phyloP scores from a whole-genome alignment of 176 grass and related monocot species.

The Oryza meridionalis region DNA sequence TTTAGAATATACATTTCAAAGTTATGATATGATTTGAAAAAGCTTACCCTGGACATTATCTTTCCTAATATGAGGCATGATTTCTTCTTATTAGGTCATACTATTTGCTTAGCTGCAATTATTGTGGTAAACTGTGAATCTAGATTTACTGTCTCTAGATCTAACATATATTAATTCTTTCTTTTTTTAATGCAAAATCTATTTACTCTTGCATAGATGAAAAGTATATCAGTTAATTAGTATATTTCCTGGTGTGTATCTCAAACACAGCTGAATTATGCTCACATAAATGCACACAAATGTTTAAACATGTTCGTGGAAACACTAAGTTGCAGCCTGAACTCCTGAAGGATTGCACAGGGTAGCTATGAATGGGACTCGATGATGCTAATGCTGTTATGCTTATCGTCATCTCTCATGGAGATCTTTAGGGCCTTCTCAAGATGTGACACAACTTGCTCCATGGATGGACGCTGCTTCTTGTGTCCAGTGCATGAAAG shows the following conservation, averaged over 20 bases:
- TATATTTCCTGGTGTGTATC: constrained; percentile 7
- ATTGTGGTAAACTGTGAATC: not conserved
- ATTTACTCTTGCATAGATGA: not conserved
- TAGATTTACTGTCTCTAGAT: not conserved
- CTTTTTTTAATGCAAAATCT: not conserved
- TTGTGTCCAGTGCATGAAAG: constrained; percentile 68
- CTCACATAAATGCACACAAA: constrained; percentile 27
- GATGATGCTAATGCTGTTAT: constrained; percentile 30
- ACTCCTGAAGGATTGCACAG: constrained; percentile 3
- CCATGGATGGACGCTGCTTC: constrained; percentile 62
- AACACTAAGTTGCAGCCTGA: constrained; percentile 24
- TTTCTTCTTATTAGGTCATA: constrained; percentile 24
- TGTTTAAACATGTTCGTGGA: constrained; percentile 29
- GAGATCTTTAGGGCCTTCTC: constrained; percentile 64
- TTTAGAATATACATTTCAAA: constrained; percentile 6
- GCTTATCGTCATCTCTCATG: constrained; percentile 28
- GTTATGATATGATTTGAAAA: not conserved
- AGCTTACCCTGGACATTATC: not conserved
- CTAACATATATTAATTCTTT: not conserved
- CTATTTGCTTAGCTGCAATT: not conserved
- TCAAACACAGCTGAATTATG: not conserved
- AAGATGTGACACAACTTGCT: constrained; percentile 56
- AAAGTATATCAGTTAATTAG: not conserved
- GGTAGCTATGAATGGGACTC: constrained; percentile 39
- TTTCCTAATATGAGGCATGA: not conserved